These are phyloP conservation scores for Porpolomopsis calyptriformis DNA, from an alignment of 768 basidiomycete species.

Conservation along the genomic window DNA sequence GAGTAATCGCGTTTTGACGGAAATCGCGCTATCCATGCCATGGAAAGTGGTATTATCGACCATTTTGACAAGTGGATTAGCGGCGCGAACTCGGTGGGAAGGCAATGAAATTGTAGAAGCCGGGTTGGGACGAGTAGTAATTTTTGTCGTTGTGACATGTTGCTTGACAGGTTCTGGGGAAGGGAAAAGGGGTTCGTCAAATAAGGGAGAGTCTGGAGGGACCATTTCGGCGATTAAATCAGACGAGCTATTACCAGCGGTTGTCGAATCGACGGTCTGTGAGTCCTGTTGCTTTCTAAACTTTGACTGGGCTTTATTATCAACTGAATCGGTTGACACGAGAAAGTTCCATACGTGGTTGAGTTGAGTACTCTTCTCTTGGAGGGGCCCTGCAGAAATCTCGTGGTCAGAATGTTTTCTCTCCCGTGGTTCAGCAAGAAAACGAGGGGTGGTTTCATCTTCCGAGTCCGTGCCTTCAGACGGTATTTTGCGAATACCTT, in stretches of 20 bases:
- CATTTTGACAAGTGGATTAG: slow-evolving; percentile 46
- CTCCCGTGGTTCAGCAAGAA: neutral
- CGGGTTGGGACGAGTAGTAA: neutral
- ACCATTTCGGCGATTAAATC: slow-evolving; percentile 31
- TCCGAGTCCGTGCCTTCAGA: slow-evolving; percentile 30
- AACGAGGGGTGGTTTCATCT: slow-evolving; percentile 14
- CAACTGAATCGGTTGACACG: no score
- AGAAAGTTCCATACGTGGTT: neutral
- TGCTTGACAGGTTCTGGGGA: neutral
- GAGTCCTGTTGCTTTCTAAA: no score
- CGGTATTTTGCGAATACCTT: slow-evolving; percentile 1
- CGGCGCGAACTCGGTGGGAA: slow-evolving; percentile 36
- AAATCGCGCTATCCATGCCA: slow-evolving; percentile 29
- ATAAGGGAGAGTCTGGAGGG: neutral
- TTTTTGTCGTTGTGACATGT: neutral
- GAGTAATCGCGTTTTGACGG: slow-evolving; percentile 39
- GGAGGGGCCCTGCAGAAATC: neutral
- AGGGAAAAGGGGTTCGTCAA: neutral
- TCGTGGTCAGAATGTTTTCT: neutral
- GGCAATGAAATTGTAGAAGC: slow-evolving; percentile 15
- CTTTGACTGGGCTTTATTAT: no score
- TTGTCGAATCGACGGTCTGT: slow-evolving; percentile 77
- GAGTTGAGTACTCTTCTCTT: neutral
- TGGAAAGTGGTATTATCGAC: slow-evolving; percentile 31
- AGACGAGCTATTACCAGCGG: slow-evolving; percentile 71